Evolutionary conservation across 208 protist genomes (phyloP).

Genomic region (Porcisia deanei): DNA sequence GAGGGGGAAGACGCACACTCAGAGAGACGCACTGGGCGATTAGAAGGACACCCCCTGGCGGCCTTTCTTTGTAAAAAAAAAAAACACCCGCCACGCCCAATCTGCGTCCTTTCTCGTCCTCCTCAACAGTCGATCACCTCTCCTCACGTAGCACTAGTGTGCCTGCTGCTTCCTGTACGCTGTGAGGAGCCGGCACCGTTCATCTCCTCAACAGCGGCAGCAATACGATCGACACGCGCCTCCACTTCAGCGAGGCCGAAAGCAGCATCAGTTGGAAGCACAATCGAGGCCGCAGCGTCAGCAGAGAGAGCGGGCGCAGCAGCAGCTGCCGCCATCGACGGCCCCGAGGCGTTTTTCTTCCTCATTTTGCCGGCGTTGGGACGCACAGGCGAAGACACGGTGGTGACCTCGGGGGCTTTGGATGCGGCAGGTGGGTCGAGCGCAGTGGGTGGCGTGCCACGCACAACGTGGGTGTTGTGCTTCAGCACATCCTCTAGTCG

Average conservation of each 20-base stretch:
- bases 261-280: constrained; percentile 29
- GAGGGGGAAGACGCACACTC: neutral
- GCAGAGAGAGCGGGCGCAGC: constrained; percentile 9
- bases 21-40: too few species aligned
- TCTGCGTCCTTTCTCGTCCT: neutral
- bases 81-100: neutral
- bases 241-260: constrained; percentile 68
- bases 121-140: too few species aligned
- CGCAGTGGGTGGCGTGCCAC: neutral
- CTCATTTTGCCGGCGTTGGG: neutral
- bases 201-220: constrained; percentile 30
- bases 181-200: constrained; percentile 5
- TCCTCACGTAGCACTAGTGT: neutral
- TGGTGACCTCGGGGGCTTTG: neutral
- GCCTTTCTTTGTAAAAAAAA: neutral
- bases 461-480: constrained; percentile 25
- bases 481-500: constrained; percentile 47
- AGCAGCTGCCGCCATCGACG: neutral
- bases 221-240: constrained; percentile 45
- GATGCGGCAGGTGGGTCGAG: neutral
- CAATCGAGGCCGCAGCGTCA: constrained; percentile 23
- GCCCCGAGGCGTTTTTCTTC: constrained; percentile 1
- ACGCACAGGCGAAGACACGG: neutral
- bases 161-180: constrained; percentile 7
- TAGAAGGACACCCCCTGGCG: neutral